These are phyloP conservation scores for Trichophyton schoenleinii DNA, from an alignment of 2,329 filamentous ascomycete species.

Conservation along the genomic window DNA sequence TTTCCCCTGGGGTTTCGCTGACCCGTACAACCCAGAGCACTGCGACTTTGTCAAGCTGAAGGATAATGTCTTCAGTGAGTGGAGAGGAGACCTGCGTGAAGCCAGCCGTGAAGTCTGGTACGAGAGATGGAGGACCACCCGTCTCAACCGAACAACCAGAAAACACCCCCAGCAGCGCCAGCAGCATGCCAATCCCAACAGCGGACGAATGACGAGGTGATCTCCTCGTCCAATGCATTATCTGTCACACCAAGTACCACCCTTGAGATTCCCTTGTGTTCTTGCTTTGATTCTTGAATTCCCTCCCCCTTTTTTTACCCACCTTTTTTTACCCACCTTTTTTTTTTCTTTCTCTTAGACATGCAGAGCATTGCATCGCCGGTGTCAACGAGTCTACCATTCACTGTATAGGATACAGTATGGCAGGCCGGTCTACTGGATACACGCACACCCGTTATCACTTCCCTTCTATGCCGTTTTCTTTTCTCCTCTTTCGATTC, in stretches of 20 bases:
- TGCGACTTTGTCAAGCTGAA: slow-evolving; percentile 89
- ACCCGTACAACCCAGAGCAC: slow-evolving; percentile 80
- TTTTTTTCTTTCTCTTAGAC: background rate
- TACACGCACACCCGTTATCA: background rate
- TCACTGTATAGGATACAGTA: background rate
- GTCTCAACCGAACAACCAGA: slow-evolving; percentile 21
- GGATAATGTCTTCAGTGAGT: slow-evolving; percentile 85
- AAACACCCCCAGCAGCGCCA: background rate
- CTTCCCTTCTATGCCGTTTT: background rate
- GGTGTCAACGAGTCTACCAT: background rate
- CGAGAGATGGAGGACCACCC: slow-evolving; percentile 73
- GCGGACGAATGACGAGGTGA: background rate
- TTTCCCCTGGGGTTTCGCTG: slow-evolving; percentile 94
- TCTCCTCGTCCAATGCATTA: background rate
- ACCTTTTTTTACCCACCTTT: background rate
- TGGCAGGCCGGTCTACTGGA: background rate
- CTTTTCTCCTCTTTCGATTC: background rate
- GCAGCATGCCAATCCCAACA: too few relatives aligned
- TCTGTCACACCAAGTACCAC: background rate
- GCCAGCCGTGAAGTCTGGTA: slow-evolving; percentile 89
- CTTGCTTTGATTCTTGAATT: background rate
- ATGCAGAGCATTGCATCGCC: background rate
- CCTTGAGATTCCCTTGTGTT: background rate
- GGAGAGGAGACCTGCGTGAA: slow-evolving; percentile 81
- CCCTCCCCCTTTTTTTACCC: too few relatives aligned